Base-by-base conservation (phyloP, 257 asterid genomes). In the Ilex asprella region DNA sequence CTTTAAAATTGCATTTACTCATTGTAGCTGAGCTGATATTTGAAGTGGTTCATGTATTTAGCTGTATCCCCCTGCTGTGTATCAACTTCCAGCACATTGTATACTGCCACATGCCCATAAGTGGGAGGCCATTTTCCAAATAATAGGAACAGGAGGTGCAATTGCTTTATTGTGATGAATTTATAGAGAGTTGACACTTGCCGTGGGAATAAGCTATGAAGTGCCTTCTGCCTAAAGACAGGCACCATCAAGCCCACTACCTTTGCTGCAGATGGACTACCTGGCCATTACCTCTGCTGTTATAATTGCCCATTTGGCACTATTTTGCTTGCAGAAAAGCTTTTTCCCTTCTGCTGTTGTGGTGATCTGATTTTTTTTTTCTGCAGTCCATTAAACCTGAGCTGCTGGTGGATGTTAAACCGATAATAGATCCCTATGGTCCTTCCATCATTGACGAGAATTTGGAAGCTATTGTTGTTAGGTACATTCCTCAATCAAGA, bases 381-480 rank as follows among this genome's bases (percentile, higher is more conserved):
- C 68, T 70, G 55, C 83, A 91, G 98, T 86, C 89, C 49, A 67
- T 86, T 53, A 88, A 88, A 66, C 84, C 90, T 14, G 88, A 80
- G 86, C 75, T 92, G 75, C 69, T 76, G 70, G 95, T 88, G 81
- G 86, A 81, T 74, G 84, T 60, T 67, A 91, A 80, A 74, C 89
- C 95, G 30, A 83, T 92, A 29, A 78, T 80, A 59, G 97, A 92
- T 79, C 97, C 95, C 27, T 88, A 84, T 61, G 98, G 98, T 32
- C 97, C 97, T 14, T 88, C 98, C 12, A 84, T 86, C 16, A 51
- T 80, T 58, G 95, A 86, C 70, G 82, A 81, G 64, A 80, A 81
- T 64, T 77, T 91, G 92, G 96, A 91, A 81, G 98, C 98, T 46
- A 84, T 91, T 61, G 73, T 88, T 43, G 98, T 91, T 83, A 88